Evolutionary conservation across 2,329 filamentous ascomycete genomes (phyloP).

Genomic region (Alternaria brassicae): DNA sequence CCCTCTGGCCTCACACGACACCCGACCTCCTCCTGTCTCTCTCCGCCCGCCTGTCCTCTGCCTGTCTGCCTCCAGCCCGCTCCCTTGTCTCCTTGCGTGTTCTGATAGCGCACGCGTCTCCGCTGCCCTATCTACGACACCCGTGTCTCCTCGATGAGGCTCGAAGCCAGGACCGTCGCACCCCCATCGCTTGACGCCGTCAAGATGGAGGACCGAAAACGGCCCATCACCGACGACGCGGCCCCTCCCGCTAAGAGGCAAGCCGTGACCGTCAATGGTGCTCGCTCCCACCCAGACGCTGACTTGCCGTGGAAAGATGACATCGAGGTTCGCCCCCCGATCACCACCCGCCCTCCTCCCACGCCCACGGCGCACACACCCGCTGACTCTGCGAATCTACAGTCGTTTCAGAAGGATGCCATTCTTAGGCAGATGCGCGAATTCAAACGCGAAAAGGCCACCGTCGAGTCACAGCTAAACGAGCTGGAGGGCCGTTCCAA

Average conservation of each 20-base stretch:
- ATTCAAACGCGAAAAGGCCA: slow-evolving; percentile 88
- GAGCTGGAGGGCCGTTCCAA: slow-evolving; percentile 78
- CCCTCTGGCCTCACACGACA: slow-evolving; percentile 36
- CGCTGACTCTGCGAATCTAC: slow-evolving; percentile 44
- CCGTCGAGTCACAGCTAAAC: slow-evolving; percentile 79
- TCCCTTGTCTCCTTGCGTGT: slow-evolving; percentile 23
- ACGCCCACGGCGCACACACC: slow-evolving; percentile 33
- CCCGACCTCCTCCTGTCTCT: slow-evolving; percentile 20
- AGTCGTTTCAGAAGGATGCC: slow-evolving; percentile 94
- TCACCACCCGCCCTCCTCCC: slow-evolving; percentile 24
- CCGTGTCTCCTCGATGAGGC: slow-evolving; percentile 77
- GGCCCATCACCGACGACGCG: slow-evolving; percentile 85
- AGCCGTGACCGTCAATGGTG: slow-evolving; percentile 75
- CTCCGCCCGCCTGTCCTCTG: slow-evolving; percentile 16
- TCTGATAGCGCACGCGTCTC: slow-evolving; percentile 30
- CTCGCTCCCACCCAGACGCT: slow-evolving; percentile 68
- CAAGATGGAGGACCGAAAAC: slow-evolving; percentile 99
- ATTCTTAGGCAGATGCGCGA: slow-evolving; percentile 98
- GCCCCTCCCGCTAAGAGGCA: slow-evolving; percentile 92
- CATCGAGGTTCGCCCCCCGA: slow-evolving; percentile 70
- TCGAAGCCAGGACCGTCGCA: slow-evolving; percentile 75
- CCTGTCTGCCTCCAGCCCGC: slow-evolving; percentile 38
- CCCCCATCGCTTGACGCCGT: slow-evolving; percentile 78
- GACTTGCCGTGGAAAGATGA: slow-evolving; percentile 76
- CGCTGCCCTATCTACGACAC: slow-evolving; percentile 30